Conservation (phyloP, 495 filamentous ascomycete species). For the Elasticomyces elasticus region DNA sequence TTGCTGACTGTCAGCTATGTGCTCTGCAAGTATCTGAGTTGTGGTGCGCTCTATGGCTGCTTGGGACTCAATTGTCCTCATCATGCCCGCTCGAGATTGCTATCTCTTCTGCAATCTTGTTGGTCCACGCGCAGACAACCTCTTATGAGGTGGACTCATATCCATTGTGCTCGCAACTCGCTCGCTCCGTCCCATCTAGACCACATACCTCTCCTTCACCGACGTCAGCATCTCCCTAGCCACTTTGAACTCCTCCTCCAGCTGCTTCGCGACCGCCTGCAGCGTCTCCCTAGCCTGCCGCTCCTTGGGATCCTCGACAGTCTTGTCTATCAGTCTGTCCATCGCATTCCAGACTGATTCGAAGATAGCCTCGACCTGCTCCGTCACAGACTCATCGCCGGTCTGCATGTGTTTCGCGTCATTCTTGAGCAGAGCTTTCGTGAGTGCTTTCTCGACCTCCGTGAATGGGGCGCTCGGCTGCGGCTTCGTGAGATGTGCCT, state of each 20-base stretch:
- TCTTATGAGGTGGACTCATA: too few relatives aligned
- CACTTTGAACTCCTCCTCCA: background rate
- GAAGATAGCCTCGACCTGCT: slow-evolving; percentile 1
- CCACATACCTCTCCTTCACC: background rate
- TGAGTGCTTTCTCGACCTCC: background rate
- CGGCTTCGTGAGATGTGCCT: background rate
- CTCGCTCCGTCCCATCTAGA: background rate
- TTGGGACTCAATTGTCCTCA: too few relatives aligned
- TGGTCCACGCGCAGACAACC: too few relatives aligned
- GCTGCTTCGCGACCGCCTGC: background rate
- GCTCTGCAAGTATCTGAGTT: too few relatives aligned
- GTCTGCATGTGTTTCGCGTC: background rate
- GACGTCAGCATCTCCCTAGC: background rate
- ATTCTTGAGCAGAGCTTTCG: background rate
- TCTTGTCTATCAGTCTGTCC: background rate
- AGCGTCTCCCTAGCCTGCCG: background rate
- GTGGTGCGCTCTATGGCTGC: too few relatives aligned
- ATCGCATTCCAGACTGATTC: background rate
- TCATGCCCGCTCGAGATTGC: too few relatives aligned
- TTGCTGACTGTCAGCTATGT: too few relatives aligned
- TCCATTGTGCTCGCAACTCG: too few relatives aligned
- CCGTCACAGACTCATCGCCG: background rate
- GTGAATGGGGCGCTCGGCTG: background rate
- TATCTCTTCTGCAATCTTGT: too few relatives aligned
- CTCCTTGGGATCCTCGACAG: slow-evolving; percentile 1